A percentile compares a stretch with the other conserved stretches of the same genome.
phyloP scores from a whole-genome alignment of 1,284 basidiomycete genomes.

The Papiliotrema fonsecae region DNA sequence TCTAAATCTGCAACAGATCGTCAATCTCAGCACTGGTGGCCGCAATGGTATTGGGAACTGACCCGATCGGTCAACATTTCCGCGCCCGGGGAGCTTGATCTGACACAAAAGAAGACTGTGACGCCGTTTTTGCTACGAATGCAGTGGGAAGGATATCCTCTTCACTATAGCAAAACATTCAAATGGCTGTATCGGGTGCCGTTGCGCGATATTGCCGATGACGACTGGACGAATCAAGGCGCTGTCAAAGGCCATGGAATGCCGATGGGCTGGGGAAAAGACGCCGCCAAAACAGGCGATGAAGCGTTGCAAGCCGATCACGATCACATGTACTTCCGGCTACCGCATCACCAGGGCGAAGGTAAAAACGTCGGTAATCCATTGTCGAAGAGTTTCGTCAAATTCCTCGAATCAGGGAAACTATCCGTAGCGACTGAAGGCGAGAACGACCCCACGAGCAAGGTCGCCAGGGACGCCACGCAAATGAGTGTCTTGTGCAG shows the following conservation, averaged over 20 bases:
- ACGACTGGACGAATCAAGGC: conserved; percentile 50
- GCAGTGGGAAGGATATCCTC: conserved; percentile 81
- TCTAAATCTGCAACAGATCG: no score
- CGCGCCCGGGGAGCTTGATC: conserved; percentile 58
- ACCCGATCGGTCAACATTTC: conserved; percentile 42
- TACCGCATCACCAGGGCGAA: conserved; percentile 95
- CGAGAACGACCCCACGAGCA: conserved; percentile 52
- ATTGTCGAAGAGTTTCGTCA: conserved; percentile 82
- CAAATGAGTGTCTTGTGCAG: conserved; percentile 93
- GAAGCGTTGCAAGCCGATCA: conserved; percentile 19
- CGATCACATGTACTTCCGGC: conserved; percentile 66
- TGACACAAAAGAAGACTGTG: conserved; percentile 78
- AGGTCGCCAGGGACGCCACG: conserved; percentile 75
- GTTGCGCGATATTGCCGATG: conserved; percentile 53
- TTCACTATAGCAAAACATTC: conserved; percentile 80
- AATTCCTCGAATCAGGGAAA: conserved; percentile 78
- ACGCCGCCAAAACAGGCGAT: conserved; percentile 13
- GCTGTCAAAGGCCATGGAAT: neutral
- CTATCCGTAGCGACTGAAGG: conserved; percentile 53
- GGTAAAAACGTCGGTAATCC: conserved; percentile 90
- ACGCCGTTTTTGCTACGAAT: conserved; percentile 81
- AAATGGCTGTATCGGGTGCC: conserved; percentile 88
- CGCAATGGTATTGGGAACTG: conserved; percentile 97
- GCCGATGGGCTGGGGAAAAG: conserved; percentile 11
- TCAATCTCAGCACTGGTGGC: no score